These are phyloP conservation scores for Cercospora sp. DNA, from an alignment of 2,329 filamentous ascomycete species.

Conservation along the genomic window DNA sequence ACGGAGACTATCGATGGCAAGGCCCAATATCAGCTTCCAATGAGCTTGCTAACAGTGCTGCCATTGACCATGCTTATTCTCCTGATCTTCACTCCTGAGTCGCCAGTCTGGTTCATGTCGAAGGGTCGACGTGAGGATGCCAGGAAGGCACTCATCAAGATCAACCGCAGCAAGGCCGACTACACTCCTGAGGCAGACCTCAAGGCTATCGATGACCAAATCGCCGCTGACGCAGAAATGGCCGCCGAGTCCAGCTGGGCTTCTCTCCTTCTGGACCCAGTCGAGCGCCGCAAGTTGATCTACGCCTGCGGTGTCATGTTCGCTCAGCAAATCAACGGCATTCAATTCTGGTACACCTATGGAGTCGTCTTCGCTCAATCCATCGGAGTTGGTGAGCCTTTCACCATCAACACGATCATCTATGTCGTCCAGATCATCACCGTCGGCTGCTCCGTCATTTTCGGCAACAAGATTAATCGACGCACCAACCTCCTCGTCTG, in stretches of 20 bases:
- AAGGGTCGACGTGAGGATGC: slow-evolving; percentile 22
- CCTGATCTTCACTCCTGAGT: slow-evolving; percentile 25
- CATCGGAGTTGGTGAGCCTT: slow-evolving; percentile 29
- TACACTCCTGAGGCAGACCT: slow-evolving; percentile 24
- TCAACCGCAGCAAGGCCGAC: slow-evolving; percentile 21
- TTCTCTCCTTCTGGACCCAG: slow-evolving; percentile 46
- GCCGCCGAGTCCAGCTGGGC: slow-evolving; percentile 42
- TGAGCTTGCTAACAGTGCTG: slow-evolving; percentile 20
- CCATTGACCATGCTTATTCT: slow-evolving; percentile 29
- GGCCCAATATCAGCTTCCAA: slow-evolving; percentile 26
- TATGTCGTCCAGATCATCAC: slow-evolving; percentile 29
- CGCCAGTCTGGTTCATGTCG: slow-evolving; percentile 27
- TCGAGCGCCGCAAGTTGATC: slow-evolving; percentile 51
- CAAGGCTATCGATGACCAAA: slow-evolving; percentile 24
- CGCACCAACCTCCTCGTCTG: slow-evolving; percentile 28
- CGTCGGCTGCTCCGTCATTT: slow-evolving; percentile 26
- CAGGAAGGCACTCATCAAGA: slow-evolving; percentile 23
- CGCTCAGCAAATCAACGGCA: slow-evolving; percentile 53
- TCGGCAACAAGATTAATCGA: slow-evolving; percentile 26
- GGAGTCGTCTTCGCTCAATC: slow-evolving; percentile 29
- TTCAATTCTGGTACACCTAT: slow-evolving; percentile 41
- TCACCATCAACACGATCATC: slow-evolving; percentile 30
- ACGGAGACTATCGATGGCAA: slow-evolving; percentile 26
- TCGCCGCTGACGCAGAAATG: slow-evolving; percentile 24
- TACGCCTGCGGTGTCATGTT: slow-evolving; percentile 49